Base-by-base conservation (phyloP, 139 green algal species). In the Trebouxia sp. region DNA sequence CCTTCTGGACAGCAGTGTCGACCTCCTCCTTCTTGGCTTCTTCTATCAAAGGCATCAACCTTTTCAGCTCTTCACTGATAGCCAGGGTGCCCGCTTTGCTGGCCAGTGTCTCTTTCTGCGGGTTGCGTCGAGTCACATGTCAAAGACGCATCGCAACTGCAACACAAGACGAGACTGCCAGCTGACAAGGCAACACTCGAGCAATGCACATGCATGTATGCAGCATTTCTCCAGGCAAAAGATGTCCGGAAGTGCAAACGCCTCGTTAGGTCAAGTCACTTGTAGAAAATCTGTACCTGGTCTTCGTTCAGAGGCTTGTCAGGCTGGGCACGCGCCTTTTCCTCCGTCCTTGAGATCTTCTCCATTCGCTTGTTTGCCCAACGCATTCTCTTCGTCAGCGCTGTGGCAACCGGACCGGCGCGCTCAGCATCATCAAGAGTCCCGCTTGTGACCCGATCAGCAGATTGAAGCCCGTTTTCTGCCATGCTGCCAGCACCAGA, bases 1-100 rank as follows among this genome's bases (percentile, higher is more conserved):
- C 76, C 37, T 35, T 50, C n/a, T 22, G 38, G 12, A 76, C 45
- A 4, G 80, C 83, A 35, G 39, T 32, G 3, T 37, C 24, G 35
- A 76, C 48, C 65, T 88, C 83, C 53, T 86, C 80, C 22, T 56
- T 50, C n/a, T 81, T 32, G 6, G 80, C 79, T 8, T 85, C 86
- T 75, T 78, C 37, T 45, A 91, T 76, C 37, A 87, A 28, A 5
- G 55, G 62, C 1, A 65, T 37, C 53, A 92, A 58, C 50, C 78
- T 81, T 82, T 91, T 84, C 43, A 92, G 84, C 83, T 92, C 88
- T 15, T 91, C 86, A n/a, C 89, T 80, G 39, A 81, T 75, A 1
- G 79, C 81, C n/a, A 88, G 48, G 8, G 84, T 65, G 14, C 58
- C 65, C 9, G 80, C 1, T 69, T 86, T 87, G 75, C 72, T 75